A percentile compares a stretch with the other conserved stretches of the same genome.
phyloP scores from a whole-genome alignment of 2,329 filamentous ascomycete species.

The Magnaporthales sp. region DNA sequence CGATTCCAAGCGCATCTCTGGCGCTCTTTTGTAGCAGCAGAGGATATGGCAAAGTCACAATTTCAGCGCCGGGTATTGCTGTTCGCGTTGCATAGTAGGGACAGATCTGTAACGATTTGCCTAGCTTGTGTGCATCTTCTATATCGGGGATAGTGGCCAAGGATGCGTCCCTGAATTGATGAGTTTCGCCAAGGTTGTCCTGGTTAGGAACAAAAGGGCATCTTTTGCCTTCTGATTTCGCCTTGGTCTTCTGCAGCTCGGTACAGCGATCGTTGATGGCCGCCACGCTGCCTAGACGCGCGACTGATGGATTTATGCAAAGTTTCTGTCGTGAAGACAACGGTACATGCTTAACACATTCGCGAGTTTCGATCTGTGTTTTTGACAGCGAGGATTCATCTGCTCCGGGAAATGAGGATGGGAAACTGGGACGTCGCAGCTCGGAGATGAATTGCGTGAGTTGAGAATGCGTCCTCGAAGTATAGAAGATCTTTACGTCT shows the following conservation, averaged over 20 bases:
- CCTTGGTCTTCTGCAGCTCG: constrained; percentile 72
- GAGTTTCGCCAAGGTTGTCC: constrained; percentile 60
- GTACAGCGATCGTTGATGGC: constrained; percentile 92
- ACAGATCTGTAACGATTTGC: constrained; percentile 72
- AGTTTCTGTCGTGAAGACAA: constrained; percentile 78
- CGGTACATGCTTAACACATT: constrained; percentile 70
- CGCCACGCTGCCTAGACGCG: constrained; percentile 57
- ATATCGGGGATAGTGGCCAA: constrained; percentile 86
- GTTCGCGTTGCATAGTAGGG: constrained; percentile 93
- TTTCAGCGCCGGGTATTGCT: constrained; percentile 75
- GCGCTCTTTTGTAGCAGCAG: constrained; percentile 80
- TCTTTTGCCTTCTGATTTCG: constrained; percentile 52
- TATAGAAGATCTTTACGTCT: constrained; percentile 81
- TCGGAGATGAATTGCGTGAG: constrained; percentile 82
- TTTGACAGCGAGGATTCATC: neutral
- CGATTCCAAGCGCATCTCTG: constrained; percentile 78
- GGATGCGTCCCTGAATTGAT: constrained; percentile 77
- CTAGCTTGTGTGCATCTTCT: constrained; percentile 75
- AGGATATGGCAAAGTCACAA: constrained; percentile 88
- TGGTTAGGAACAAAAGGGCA: constrained; percentile 75
- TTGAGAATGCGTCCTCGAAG: constrained; percentile 88
- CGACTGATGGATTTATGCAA: constrained; percentile 83
- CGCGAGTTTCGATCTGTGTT: constrained; percentile 21
- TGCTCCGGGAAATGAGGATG: constrained; percentile 52
- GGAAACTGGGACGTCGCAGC: constrained; percentile 67